These are phyloP conservation scores for Beta lomatogona DNA, from an alignment of 179 eudicot species.

Conservation along the genomic window DNA sequence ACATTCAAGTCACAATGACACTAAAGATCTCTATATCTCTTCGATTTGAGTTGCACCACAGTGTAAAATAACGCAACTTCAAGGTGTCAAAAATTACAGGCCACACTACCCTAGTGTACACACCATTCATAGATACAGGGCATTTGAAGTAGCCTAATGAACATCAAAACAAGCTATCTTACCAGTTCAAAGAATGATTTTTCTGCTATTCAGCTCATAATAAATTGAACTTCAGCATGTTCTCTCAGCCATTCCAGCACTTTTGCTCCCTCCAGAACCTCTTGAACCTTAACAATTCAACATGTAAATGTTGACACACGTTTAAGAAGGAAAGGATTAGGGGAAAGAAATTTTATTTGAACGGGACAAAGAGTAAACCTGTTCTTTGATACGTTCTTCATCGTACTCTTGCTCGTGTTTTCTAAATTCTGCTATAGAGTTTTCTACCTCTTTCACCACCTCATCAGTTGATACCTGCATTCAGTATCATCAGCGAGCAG, in stretches of 20 bases:
- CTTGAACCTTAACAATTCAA: constrained; percentile 61
- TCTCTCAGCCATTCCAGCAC: constrained; percentile 95
- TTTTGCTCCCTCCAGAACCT: constrained; percentile 88
- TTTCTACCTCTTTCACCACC: constrained; percentile 76
- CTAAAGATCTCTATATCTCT: background rate
- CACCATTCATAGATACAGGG: background rate
- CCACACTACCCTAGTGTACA: too few species aligned
- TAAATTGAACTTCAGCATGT: constrained; percentile 68
- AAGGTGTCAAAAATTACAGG: constrained; percentile 5
- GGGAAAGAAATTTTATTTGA: background rate
- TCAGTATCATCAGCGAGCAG: constrained; percentile 8
- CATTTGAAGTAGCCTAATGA: background rate
- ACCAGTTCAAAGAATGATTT: background rate
- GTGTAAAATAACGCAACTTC: background rate
- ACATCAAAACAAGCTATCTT: background rate
- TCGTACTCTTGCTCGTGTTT: constrained; percentile 78
- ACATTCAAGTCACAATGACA: background rate
- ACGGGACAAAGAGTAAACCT: constrained; percentile 44
- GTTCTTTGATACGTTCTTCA: constrained; percentile 74
- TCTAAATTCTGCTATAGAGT: constrained; percentile 79
- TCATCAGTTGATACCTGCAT: constrained; percentile 80
- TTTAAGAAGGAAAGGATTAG: background rate
- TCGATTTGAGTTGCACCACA: background rate
- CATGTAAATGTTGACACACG: background rate
- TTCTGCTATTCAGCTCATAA: constrained; percentile 23